Base-by-base conservation (phyloP, 1,139 yeast species). In the Taphrina flavorubra region DNA sequence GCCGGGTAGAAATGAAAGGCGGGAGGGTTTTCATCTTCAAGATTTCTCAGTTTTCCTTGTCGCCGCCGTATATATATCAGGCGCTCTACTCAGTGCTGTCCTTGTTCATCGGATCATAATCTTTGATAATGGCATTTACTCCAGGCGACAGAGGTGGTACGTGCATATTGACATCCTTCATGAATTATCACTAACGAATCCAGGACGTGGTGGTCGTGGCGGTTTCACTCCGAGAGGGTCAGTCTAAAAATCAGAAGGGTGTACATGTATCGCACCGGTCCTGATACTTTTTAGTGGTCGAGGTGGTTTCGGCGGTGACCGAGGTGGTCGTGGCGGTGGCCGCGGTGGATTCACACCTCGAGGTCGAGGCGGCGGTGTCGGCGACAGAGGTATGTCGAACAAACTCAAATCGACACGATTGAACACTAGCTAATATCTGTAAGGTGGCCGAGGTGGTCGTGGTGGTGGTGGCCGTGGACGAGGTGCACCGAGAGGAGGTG, bases 401-500 rank as follows among this genome's bases (percentile, higher is more conserved):
- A 25, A 25, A 25, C n/a, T n/a, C 31, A 25, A 25, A 25, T 2
- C 4, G 31, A 25, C 31, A 4, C 2, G 31, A 25, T 25, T 25
- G 31, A 25, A 2, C 31, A 25, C 31, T 25, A 25, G 31, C 31
- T 25, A 25, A 25, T 4, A 25, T 25, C 4, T 25, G 4, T 63
- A 63, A 18, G 68, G 63, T 8, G 68, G 68, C 20, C 69, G 69
- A 25, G 69, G 69, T 10, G 63, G 61, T 59, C 60, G 68, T 57
- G 75, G 77, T 63, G 68, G 74, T 59, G 74, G 78, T 64, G 79
- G 40, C 4, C 40, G 58, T 11, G 61, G 60, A 5, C 70, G 70
- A 13, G 85, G 86, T 58, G 88, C 87, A 70, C 84, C 84, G 68
- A 78, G 87, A 72, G 92, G 92, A 70, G 92, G 91, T 73, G 86